Conservation (phyloP, 2,329 filamentous ascomycete species). For the Nakataea oryzae region DNA sequence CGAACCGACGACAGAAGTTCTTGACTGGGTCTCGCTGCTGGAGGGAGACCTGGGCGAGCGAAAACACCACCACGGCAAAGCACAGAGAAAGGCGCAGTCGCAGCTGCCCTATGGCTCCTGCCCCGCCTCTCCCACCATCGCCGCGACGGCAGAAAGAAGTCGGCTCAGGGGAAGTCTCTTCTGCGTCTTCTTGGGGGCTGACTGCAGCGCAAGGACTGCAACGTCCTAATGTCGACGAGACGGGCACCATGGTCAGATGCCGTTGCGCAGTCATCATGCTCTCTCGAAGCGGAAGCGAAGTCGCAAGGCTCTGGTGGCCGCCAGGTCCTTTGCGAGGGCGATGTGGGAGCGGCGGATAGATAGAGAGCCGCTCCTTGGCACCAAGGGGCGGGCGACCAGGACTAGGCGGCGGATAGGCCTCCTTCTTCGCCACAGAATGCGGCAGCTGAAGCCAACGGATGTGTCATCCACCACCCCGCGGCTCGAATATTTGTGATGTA, state of each 20-base stretch:
- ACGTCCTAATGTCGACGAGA: background rate
- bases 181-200: background rate
- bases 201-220: background rate
- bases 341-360: background rate
- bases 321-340: background rate
- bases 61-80: background rate
- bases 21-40: constrained; percentile 38
- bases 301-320: no score
- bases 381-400: background rate
- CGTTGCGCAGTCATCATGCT: background rate
- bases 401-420: background rate
- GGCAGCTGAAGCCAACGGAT: background rate
- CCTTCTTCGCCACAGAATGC: background rate
- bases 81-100: background rate
- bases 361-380: background rate
- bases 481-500: background rate
- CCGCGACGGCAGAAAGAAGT: background rate
- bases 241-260: background rate
- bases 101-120: background rate
- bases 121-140: background rate
- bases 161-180: background rate
- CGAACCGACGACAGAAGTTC: constrained; percentile 43
- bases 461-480: background rate
- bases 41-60: constrained; percentile 2
- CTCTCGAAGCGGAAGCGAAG: background rate